phyloP scores from a whole-genome alignment of 2,329 filamentous ascomycete genomes.

The Penicillium glabrum region DNA sequence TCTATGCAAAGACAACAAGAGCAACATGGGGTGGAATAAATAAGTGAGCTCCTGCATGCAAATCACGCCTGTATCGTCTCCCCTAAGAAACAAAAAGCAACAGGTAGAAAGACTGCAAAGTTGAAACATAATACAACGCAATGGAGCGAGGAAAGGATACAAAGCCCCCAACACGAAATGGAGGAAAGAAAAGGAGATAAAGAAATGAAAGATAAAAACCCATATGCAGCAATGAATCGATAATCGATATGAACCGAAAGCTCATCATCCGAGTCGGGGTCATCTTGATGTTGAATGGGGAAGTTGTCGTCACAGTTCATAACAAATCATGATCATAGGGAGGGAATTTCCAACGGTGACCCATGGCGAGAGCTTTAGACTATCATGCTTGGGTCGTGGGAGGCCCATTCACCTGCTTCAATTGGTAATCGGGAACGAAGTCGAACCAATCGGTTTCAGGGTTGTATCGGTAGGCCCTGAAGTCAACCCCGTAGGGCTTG shows the following conservation, averaged over 20 bases:
- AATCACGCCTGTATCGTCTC: neutral
- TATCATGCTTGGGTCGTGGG: neutral
- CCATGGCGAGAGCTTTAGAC: neutral
- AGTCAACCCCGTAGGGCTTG: slow-evolving; percentile 96
- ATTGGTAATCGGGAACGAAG: slow-evolving; percentile 78
- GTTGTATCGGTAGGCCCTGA: slow-evolving; percentile 93
- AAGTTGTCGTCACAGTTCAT: slow-evolving; percentile 17
- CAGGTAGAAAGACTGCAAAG: neutral
- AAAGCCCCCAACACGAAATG: neutral
- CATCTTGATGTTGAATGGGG: neutral
- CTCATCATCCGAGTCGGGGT: neutral
- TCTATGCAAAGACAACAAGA: slow-evolving; percentile 18
- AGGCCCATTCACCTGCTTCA: slow-evolving; percentile 48
- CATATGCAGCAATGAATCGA: neutral
- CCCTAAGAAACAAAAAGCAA: neutral
- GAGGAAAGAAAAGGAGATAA: neutral
- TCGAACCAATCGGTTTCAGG: slow-evolving; percentile 76
- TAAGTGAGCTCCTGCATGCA: neutral
- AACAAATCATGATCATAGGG: slow-evolving; percentile 10
- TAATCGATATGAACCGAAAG: neutral
- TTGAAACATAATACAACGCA: neutral
- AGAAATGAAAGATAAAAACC: neutral
- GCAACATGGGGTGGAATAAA: neutral
- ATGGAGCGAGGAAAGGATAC: neutral
- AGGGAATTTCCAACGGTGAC: neutral